phyloP scores from a whole-genome alignment of 495 filamentous ascomycete species.

The Daldinia caldariorum region DNA sequence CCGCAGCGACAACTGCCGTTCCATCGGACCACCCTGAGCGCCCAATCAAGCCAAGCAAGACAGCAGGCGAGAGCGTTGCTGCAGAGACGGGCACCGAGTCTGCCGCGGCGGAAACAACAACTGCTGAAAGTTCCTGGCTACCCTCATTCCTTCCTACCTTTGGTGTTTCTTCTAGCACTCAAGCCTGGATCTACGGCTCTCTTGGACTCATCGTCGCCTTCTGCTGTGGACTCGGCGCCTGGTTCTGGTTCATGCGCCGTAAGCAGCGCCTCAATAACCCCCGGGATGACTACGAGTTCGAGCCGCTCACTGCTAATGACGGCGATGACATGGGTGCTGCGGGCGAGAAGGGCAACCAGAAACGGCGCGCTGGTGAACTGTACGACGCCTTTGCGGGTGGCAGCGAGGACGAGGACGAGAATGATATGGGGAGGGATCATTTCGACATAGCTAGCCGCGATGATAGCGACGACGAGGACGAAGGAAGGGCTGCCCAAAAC shows the following conservation, averaged over 20 bases:
- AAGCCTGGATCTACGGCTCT: constrained; percentile 94
- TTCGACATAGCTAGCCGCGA: constrained; percentile 35
- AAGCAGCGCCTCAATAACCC: constrained; percentile 77
- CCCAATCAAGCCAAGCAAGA: constrained; percentile 67
- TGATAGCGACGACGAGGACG: constrained; percentile 13
- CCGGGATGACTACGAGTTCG: constrained; percentile 92
- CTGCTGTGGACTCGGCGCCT: constrained; percentile 79
- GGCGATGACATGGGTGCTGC: constrained; percentile 59
- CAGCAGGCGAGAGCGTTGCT: constrained; percentile 52
- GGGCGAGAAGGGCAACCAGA: constrained; percentile 48
- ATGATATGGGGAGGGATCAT: constrained; percentile 56
- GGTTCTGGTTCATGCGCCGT: constrained; percentile 80
- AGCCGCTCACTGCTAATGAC: constrained; percentile 87
- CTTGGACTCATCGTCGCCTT: constrained; percentile 85
- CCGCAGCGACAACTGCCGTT: constrained; percentile 52
- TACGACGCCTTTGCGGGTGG: constrained; percentile 93
- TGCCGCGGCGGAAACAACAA: constrained; percentile 52
- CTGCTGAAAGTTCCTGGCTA: constrained; percentile 69
- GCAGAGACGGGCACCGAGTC: constrained; percentile 50
- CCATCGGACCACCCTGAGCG: constrained; percentile 81
- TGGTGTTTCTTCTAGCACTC: constrained; percentile 86
- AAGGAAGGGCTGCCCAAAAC: neutral
- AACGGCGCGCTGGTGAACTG: constrained; percentile 78
- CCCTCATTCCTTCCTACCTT: constrained; percentile 96
- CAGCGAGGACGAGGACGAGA: constrained; percentile 74